phyloP scores from a whole-genome alignment of 2,329 filamentous ascomycete species.

The Hansfordia pulvinata region DNA sequence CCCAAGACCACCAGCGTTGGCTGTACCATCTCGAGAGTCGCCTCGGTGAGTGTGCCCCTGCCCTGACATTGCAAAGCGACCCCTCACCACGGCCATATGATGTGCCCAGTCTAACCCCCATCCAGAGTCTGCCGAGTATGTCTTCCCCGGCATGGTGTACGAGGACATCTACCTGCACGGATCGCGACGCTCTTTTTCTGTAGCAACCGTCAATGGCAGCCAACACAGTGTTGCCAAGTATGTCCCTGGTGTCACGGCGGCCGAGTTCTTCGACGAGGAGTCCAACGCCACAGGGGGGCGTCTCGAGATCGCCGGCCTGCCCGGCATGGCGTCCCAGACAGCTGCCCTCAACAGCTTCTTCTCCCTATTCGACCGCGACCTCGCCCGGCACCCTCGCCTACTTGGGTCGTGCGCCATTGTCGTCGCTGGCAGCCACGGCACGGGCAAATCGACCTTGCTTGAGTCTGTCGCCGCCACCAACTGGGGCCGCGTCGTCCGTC shows the following conservation, averaged over 20 bases:
- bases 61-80: too few relatives aligned
- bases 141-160: constrained; percentile 58
- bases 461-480: constrained; percentile 49
- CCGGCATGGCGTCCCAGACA: constrained; percentile 54
- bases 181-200: constrained; percentile 45
- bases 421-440: constrained; percentile 70
- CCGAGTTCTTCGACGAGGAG: constrained; percentile 22
- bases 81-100: too few relatives aligned
- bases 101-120: neutral
- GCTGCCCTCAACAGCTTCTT: constrained; percentile 55
- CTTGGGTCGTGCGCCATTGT: constrained; percentile 45
- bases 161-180: constrained; percentile 46
- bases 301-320: constrained; percentile 41
- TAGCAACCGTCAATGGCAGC: constrained; percentile 40
- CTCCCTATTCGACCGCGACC: constrained; percentile 32
- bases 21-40: constrained; percentile 13
- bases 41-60: constrained; percentile 12
- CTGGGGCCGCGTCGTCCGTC: constrained; percentile 57
- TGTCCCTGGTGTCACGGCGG: constrained; percentile 19
- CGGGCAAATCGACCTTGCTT: constrained; percentile 70
- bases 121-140: constrained; percentile 47
- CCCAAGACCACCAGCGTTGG: constrained; percentile 16
- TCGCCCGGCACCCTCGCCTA: constrained; percentile 19
- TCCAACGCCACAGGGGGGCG: constrained; percentile 14
- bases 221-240: constrained; percentile 29